Percentiles rank a stretch among this genome's conserved stretches.
These are phyloP conservation scores for Acidiella bohemica DNA, from an alignment of 495 filamentous ascomycete species.

Conservation along the genomic window DNA sequence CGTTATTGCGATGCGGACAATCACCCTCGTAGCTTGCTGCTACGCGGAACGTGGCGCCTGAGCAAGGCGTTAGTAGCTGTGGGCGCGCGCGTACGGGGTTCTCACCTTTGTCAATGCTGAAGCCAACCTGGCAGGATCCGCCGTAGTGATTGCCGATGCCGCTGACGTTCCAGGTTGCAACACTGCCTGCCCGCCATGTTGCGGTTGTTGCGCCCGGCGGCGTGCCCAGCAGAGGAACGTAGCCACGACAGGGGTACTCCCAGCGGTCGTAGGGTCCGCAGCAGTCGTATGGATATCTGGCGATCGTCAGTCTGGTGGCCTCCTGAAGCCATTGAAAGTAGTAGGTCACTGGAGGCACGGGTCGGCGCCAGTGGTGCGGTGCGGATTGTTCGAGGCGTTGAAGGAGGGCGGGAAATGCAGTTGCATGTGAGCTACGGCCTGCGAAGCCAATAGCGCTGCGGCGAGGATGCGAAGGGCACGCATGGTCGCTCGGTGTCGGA, in stretches of 20 bases:
- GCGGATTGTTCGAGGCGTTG: slow-evolving; percentile 26
- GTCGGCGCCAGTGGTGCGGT: slow-evolving; percentile 21
- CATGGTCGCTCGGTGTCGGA: background rate
- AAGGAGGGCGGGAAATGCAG: slow-evolving; percentile 26
- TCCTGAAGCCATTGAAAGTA: background rate
- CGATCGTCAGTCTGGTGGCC: too few relatives aligned
- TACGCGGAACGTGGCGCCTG: slow-evolving; percentile 26
- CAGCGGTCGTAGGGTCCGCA: slow-evolving; percentile 20
- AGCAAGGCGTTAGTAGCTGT: too few relatives aligned
- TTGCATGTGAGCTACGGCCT: slow-evolving; percentile 24
- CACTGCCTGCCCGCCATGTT: slow-evolving; percentile 25
- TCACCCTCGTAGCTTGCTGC: slow-evolving; percentile 27
- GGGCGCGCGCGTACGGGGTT: background rate
- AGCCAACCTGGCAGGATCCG: slow-evolving; percentile 28
- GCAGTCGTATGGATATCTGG: slow-evolving; percentile 24
- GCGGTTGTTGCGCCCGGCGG: slow-evolving; percentile 24
- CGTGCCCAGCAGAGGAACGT: slow-evolving; percentile 26
- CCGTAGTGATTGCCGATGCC: slow-evolving; percentile 27
- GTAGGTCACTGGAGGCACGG: slow-evolving; percentile 23
- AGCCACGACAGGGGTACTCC: slow-evolving; percentile 23
- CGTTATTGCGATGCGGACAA: slow-evolving; percentile 25
- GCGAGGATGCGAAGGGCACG: background rate
- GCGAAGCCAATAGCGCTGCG: background rate
- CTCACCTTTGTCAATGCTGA: slow-evolving; percentile 21
- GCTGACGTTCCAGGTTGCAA: slow-evolving; percentile 3